Evolutionary conservation across 108 stramenopile genomes (phyloP), one percentile per base, ranked within the genome.

Genomic region (Cyclotella sp.): DNA sequence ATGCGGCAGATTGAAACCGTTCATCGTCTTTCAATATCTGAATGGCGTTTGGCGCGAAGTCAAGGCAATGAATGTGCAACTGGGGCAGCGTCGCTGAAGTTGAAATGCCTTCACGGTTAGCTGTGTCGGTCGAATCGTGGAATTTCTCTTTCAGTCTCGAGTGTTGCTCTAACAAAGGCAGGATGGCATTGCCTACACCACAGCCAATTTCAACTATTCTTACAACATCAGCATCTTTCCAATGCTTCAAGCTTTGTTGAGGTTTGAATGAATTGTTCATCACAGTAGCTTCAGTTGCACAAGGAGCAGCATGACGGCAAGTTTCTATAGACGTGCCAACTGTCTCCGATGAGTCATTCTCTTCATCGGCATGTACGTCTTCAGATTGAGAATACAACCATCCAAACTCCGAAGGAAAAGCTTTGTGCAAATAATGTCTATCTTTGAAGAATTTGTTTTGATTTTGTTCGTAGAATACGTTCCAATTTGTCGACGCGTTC

Each of bases 131-230:
- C 34, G 7, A 10, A 29, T 40, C 45, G 42, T 46, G 22, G 21
- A 4, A 60, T 78, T 70, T 42, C 26, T 72, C 34, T 52, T 72
- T 51, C 16, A 67, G 61, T 40, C 55, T 40, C n/a, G 70, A 70
- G 64, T 81, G 76, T 42, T 77, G 80, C 57, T 82, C 81, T 42
- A 90, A 47, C 63, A 94, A 67, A 14, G 95, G 95, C 30, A 92
- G 68, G 42, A 91, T 55, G 16, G 93, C 90, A 68, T 93, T 94
- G n/a, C 96, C 96, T 11, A 94, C 93, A 8, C 96, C 96, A 76
- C 96, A 94, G 19, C 96, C 96, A 52, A 97, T 81, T 81, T 97
- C 96, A 11, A 94, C 86, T 68, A 94, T 55, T 26, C 49, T 43
- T 16, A 74, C 43, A 0, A n/a, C 63, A 1, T 57, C 57, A 1